phyloP scores from a whole-genome alignment of 768 basidiomycete genomes.

The Dacryopinax primogenitus region DNA sequence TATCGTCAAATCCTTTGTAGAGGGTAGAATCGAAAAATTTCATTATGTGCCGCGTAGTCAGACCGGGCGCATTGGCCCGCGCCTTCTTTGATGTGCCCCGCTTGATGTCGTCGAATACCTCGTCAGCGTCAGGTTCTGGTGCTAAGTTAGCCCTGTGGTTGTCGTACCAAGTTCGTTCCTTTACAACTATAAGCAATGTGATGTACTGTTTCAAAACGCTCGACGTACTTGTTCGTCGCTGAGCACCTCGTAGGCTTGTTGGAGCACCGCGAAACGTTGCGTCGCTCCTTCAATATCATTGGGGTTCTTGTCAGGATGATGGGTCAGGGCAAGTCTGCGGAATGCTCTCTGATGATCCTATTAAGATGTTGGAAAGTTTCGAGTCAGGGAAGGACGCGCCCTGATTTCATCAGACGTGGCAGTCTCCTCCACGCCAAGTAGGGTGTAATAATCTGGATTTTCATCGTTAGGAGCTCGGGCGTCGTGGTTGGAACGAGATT shows the following conservation, averaged over 20 bases:
- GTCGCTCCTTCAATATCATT: conserved; percentile 77
- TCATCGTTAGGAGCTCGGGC: conserved; percentile 20
- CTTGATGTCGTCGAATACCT: conserved; percentile 73
- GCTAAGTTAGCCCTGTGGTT: conserved; percentile 68
- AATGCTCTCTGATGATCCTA: conserved; percentile 16
- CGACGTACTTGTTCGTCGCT: conserved; percentile 81
- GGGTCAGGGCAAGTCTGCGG: conserved; percentile 19
- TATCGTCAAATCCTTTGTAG: conserved; percentile 55
- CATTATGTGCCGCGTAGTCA: conserved; percentile 66
- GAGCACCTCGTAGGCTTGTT: conserved; percentile 94
- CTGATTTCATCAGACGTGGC: conserved; percentile 84
- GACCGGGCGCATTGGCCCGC: conserved; percentile 51
- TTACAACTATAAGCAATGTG: conserved; percentile 17
- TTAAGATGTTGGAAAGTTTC: not conserved
- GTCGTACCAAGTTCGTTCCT: conserved; percentile 99
- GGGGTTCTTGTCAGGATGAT: conserved; percentile 38
- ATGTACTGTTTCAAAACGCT: conserved; percentile 2
- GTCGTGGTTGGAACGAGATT: conserved; percentile 39
- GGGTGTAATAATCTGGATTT: conserved; percentile 61
- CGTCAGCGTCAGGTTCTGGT: conserved; percentile 71
- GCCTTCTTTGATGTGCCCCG: conserved; percentile 40
- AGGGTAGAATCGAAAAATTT: conserved; percentile 67
- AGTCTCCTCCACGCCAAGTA: conserved; percentile 67
- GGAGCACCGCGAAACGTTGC: conserved; percentile 69
- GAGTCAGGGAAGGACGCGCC: conserved; percentile 30